Conservation (phyloP, 805 yeast species). For the Pichia thaimueangensis region DNA sequence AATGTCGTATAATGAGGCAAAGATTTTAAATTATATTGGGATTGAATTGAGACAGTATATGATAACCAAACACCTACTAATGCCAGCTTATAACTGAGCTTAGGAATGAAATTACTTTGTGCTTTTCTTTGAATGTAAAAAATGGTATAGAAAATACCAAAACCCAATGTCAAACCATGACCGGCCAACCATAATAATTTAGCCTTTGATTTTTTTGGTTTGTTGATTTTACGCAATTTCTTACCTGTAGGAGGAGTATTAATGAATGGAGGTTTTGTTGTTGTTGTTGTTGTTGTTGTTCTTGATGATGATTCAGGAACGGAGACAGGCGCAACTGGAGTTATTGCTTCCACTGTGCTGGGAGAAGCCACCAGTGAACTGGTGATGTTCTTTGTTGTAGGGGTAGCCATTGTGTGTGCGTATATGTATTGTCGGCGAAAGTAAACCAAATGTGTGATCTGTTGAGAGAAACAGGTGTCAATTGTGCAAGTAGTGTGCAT, state of each 20-base stretch:
- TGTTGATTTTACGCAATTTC: conserved; percentile 11
- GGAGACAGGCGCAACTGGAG: no score
- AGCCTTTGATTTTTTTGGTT: conserved; percentile 16
- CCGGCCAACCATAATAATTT: conserved; percentile 53
- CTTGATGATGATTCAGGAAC: not conserved
- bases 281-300: not conserved
- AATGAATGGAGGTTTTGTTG: no score
- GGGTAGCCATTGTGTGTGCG: no score
- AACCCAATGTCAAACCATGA: conserved; percentile 39
- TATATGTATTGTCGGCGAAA: no score
- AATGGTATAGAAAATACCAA: conserved; percentile 34
- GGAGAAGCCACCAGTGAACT: no score
- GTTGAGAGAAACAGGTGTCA: no score
- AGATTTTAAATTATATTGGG: conserved; percentile 49
- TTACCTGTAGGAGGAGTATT: no score
- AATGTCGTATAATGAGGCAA: conserved; percentile 60
- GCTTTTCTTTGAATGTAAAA: conserved; percentile 30
- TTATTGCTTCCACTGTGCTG: no score
- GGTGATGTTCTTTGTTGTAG: no score
- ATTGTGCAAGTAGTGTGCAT: no score
- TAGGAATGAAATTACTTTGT: conserved; percentile 40
- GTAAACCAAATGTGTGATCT: no score
- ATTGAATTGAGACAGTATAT: conserved; percentile 45
- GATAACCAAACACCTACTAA: conserved; percentile 51
- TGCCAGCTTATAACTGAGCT: conserved; percentile 48